Evolutionary conservation across 495 filamentous ascomycete genomes (phyloP).

Genomic region (Hypoxylon intermedium): DNA sequence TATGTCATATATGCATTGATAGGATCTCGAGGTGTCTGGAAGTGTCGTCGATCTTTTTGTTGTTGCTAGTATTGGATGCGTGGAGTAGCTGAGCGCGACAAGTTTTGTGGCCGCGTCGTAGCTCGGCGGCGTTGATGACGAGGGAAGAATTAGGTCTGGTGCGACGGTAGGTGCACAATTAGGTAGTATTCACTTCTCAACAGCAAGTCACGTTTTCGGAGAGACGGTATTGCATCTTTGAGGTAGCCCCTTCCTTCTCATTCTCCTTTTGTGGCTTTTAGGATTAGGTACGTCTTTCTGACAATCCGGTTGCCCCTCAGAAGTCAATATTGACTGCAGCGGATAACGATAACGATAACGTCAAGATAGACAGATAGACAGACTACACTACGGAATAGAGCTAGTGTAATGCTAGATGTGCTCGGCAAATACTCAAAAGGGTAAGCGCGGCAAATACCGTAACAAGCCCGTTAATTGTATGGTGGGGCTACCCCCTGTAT

Average conservation of each 20-base stretch:
- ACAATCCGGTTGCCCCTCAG: conserved; percentile 16
- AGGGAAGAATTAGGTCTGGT: too few relatives aligned
- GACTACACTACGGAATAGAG: too few relatives aligned
- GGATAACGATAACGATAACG: conserved; percentile 22
- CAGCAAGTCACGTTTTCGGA: neutral
- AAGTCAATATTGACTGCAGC: conserved; percentile 25
- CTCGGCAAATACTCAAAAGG: too few relatives aligned
- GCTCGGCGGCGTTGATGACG: neutral
- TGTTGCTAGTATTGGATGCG: too few relatives aligned
- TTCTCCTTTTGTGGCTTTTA: neutral
- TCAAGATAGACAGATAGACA: too few relatives aligned
- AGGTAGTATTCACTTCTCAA: too few relatives aligned
- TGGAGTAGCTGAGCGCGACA: conserved; percentile 1
- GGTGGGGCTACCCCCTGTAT: neutral
- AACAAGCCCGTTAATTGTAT: neutral
- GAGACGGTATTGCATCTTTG: neutral
- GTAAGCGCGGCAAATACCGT: too few relatives aligned
- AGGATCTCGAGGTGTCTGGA: too few relatives aligned
- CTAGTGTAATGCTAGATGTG: too few relatives aligned
- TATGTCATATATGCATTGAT: conserved; percentile 6
- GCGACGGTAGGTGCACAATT: too few relatives aligned
- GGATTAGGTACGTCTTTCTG: neutral
- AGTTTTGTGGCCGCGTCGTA: conserved; percentile 2
- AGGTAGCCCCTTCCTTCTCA: neutral
- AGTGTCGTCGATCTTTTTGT: too few relatives aligned